phyloP scores from a whole-genome alignment of 2,329 filamentous ascomycete genomes.

The Aureobasidium sp. region DNA sequence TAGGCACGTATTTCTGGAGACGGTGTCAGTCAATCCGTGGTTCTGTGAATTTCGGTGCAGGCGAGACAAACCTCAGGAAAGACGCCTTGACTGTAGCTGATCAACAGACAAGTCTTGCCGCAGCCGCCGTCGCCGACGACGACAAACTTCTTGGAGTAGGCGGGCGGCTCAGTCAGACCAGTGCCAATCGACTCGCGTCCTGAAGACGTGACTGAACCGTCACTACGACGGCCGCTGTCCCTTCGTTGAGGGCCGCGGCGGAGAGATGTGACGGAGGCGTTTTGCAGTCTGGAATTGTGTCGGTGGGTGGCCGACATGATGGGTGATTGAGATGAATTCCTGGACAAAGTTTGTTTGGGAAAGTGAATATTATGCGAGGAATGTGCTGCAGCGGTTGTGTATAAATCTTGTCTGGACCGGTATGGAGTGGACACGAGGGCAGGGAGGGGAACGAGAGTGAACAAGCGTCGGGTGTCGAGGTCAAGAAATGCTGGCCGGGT shows the following conservation, averaged over 20 bases:
- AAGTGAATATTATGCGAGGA: conserved; percentile 13
- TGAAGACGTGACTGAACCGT: conserved; percentile 82
- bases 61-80: conserved; percentile 74
- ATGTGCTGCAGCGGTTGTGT: conserved; percentile 10
- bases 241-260: conserved; percentile 39
- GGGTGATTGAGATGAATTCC: not conserved
- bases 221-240: conserved; percentile 61
- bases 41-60: not conserved
- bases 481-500: conserved; percentile 5
- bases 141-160: conserved; percentile 98
- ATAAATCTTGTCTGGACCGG: not conserved
- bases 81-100: conserved; percentile 97
- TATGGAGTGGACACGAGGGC: not conserved
- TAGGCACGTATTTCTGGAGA: conserved; percentile 93
- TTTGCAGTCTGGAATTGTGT: conserved; percentile 15
- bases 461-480: conserved; percentile 21
- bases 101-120: conserved; percentile 96
- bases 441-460: conserved; percentile 33
- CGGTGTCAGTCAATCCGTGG: conserved; percentile 18
- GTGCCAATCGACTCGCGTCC: conserved; percentile 73
- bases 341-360: not conserved
- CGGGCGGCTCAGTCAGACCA: conserved; percentile 79
- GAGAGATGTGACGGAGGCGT: conserved; percentile 15
- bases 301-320: conserved; percentile 14
- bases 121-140: conserved; percentile 97